Evolutionary conservation across 352 stramenopile species (phyloP).

Genomic region (Globisporangium cystogenes): DNA sequence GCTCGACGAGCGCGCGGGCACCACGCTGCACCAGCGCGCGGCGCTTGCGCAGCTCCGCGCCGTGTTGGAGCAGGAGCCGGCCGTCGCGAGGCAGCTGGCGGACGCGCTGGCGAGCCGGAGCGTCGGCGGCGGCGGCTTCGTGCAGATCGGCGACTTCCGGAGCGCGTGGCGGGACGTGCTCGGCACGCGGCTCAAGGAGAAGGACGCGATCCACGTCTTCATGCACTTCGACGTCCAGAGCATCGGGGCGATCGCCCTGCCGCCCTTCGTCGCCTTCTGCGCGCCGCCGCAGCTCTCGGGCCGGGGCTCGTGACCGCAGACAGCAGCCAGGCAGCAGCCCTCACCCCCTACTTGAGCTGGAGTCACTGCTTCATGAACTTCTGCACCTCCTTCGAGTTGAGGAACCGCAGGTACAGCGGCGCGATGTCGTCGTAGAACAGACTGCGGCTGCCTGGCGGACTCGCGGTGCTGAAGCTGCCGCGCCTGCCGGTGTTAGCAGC

Average conservation of each 20-base stretch:
- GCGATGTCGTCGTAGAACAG: slow-evolving; percentile 74
- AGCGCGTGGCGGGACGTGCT: slow-evolving; percentile 11
- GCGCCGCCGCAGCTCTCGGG: neutral
- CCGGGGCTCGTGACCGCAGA: neutral
- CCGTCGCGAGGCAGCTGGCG: slow-evolving; percentile 1
- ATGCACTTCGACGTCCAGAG: slow-evolving; percentile 73
- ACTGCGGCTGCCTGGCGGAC: slow-evolving; percentile 22
- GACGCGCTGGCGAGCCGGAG: slow-evolving; percentile 6
- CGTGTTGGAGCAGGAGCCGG: slow-evolving; percentile 14
- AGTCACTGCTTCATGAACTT: slow-evolving; percentile 34
- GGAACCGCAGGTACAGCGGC: slow-evolving; percentile 66
- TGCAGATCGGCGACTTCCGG: slow-evolving; percentile 51
- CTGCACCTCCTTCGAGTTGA: slow-evolving; percentile 64
- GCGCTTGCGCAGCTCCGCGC: slow-evolving; percentile 41
- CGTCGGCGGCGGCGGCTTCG: too few relatives aligned
- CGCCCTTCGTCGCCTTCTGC: slow-evolving; percentile 35
- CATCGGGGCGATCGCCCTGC: slow-evolving; percentile 50
- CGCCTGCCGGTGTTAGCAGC: neutral
- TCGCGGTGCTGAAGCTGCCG: slow-evolving; percentile 1
- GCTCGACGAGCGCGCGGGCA: slow-evolving; percentile 45
- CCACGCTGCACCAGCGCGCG: slow-evolving; percentile 54
- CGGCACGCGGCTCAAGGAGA: slow-evolving; percentile 20
- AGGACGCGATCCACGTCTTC: slow-evolving; percentile 69
- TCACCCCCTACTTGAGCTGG: too few relatives aligned
- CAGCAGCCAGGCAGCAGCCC: too few relatives aligned